Base-by-base conservation (phyloP, 805 yeast species). In the Blastobotrys peoriensis region DNA sequence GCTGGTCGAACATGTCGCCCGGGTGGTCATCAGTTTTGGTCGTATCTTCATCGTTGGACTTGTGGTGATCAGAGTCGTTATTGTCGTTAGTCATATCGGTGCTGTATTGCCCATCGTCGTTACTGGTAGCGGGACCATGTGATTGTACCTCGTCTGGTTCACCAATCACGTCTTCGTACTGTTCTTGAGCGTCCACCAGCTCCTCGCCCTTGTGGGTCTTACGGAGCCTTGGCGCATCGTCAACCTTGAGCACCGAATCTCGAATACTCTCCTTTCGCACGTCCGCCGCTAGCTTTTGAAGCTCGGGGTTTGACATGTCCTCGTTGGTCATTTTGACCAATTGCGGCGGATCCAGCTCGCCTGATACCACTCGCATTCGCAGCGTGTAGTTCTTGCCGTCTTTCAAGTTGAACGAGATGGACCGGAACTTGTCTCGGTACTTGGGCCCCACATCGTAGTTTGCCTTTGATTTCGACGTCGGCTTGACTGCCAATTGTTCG, bases 121-220 rank as follows among this genome's bases (percentile, higher is more conserved):
- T 27, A 33, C 54, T 47, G 20, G 43, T 49, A 27, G 52, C 42
- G 13, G 38, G 23, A 20, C 38, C 46, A 15, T 45, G 53, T 28
- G 46, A 52, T 34, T 51, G 53, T 2, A 56, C 63, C 21, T 54
- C 56, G 18, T 48, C 48, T 5, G 47, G 55, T 4, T 50, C 45
- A 9, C 18, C 42, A 16, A 16, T 22, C 44, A 34, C 36, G 3
- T 45, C 50, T 3, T 38, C 53, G n/a, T 35, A 46, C 61, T 59
- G 61, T 33, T 70, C 75, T 19, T 71, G 76, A 35, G 63, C 67
- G 45, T 83, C 94, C 4, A 86, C 72, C n/a, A 84, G 61, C 57
- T 84, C 89, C 49, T 88, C 95, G 20, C 96, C 96, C 61, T 83
- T 85, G 60, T 87, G 95, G 2, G 96, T 86, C 55, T 87, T 73